phyloP scores from a whole-genome alignment of 441 rosid genomes.

The Eutrema salsugineum region DNA sequence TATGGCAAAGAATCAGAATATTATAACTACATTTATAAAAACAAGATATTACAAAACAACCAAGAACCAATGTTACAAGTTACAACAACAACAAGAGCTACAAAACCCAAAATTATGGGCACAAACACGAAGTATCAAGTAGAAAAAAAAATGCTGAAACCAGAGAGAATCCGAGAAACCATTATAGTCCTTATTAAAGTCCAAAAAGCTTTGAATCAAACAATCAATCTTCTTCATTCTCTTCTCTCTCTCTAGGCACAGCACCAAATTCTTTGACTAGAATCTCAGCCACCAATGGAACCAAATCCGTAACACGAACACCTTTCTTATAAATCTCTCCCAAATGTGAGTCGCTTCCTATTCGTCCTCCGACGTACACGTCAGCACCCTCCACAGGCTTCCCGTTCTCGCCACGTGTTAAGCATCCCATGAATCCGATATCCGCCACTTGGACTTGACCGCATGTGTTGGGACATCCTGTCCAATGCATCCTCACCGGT shows the following conservation, averaged over 20 bases:
- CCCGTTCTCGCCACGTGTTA: slow-evolving; percentile 79
- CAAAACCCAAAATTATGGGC: slow-evolving; percentile 17
- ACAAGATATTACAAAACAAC: slow-evolving; percentile 22
- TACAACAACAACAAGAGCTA: slow-evolving; percentile 9
- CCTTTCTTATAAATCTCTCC: slow-evolving; percentile 73
- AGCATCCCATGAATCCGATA: slow-evolving; percentile 94
- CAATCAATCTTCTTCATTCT: slow-evolving; percentile 66
- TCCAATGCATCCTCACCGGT: slow-evolving; percentile 94
- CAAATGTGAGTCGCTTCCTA: slow-evolving; percentile 85
- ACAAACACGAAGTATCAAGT: slow-evolving; percentile 9
- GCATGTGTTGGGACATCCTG: slow-evolving; percentile 93
- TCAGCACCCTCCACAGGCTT: slow-evolving; percentile 78
- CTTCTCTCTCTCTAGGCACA: slow-evolving; percentile 84
- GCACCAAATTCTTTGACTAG: slow-evolving; percentile 77
- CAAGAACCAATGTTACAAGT: slow-evolving; percentile 8
- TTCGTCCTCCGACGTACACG: slow-evolving; percentile 76
- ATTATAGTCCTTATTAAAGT: slow-evolving; percentile 2
- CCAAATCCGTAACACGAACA: slow-evolving; percentile 85
- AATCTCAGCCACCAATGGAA: slow-evolving; percentile 72
- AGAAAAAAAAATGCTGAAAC: background rate
- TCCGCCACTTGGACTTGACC: slow-evolving; percentile 97
- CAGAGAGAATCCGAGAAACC: slow-evolving; percentile 1
- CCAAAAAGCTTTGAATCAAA: background rate
- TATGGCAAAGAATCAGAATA: slow-evolving; percentile 13
- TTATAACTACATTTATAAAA: slow-evolving; percentile 4